Evolutionary conservation across 2,329 filamentous ascomycete species (phyloP), one percentile per base, ranked within the genome.

Genomic region (Neofusicoccum laricinum): DNA sequence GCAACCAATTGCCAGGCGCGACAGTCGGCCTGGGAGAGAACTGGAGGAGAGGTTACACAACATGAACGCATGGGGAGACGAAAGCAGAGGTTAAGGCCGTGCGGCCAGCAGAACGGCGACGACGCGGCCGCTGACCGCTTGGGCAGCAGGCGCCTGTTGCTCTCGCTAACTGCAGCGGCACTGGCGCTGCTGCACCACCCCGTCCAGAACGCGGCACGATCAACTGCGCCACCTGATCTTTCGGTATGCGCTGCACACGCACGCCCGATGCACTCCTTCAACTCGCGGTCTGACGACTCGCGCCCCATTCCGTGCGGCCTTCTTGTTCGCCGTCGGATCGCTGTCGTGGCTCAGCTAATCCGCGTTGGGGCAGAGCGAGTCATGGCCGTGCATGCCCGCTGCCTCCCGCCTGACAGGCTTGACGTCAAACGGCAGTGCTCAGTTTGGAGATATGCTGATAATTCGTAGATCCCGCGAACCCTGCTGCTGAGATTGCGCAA

Each of bases 51-150:
- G 40, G 55, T 48, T 59, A 59, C 55, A 59, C 55, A 36, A 34
- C 55, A 59, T 46, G 25, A 36, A 59, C 30, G 55, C 55, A 59
- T 36, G 30, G 55, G 30, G 40, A 45, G 43, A 59, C 55, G 21
- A 59, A 59, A 59, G 40, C 12, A 59, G 55, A 36, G 30, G 55
- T 36, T 59, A 46, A 59, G 46, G 55, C 55, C 55, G 55, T 36
- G 55, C 14, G 6, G 40, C 41, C 46, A 17, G 46, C 25, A 46
- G 19, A 45, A 45, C 21, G 17, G 21, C 4, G 30, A 46, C 15
- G 14, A 46, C 38, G 25, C 46, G 55, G 21, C 55, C 14, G 55
- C 40, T 19, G 30, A 19, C 41, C 1, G 40, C 43, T 59, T 19
- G 55, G 55, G 53, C 53, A 45, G 14, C 53, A 58, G 15, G 14